Base-by-base conservation (phyloP, 1,284 basidiomycete species). In the Anthracocystis panici-leucophaei region DNA sequence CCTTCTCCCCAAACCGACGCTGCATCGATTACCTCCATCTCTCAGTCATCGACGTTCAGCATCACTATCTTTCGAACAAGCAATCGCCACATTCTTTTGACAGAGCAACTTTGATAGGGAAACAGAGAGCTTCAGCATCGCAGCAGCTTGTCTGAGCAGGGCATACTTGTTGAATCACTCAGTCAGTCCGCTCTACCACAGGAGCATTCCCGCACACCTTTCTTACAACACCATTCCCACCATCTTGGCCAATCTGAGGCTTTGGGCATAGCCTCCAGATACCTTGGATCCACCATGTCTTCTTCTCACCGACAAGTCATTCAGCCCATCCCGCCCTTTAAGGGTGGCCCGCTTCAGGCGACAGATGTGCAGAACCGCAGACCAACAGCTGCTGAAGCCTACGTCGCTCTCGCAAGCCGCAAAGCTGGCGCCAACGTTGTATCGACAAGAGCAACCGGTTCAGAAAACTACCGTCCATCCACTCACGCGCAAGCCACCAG, bases 301-400 rank as follows among this genome's bases (percentile, higher is more conserved):
- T 62, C 70, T 14, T 67, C 72, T 11, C 67, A 75, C 9, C 55
- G 63, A 31, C 63, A 63, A 44, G 67, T 68, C 51, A 27, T 75
- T 11, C 67, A 75, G 63, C 29, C 65, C 57, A 77, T 77, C 49
- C 75, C 75, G 44, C 75, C 75, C 38, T 77, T 75, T 66, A 77
- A 73, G 29, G 71, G 71, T n/a, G 75, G 60, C 2, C 63, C 64
- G 0, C 51, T 77, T 2, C 75, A 77, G 53, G 63, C 69, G 0
- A 70, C 71, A 20, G 68, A 74, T 42, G 65, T 65, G 4, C 61
- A 63, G 41, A 77, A 77, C 31, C 62, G 73, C 16, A 58, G 73
- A 31, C 67, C 72, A 21, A 70, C 72, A 25, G 63, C 63, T 14
- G 66, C 67, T 23, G 72, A 75, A 54, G 67, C 72, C 7, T 70